Evolutionary conservation across 495 filamentous ascomycete genomes (phyloP).

Genomic region (Cryomyces minteri): DNA sequence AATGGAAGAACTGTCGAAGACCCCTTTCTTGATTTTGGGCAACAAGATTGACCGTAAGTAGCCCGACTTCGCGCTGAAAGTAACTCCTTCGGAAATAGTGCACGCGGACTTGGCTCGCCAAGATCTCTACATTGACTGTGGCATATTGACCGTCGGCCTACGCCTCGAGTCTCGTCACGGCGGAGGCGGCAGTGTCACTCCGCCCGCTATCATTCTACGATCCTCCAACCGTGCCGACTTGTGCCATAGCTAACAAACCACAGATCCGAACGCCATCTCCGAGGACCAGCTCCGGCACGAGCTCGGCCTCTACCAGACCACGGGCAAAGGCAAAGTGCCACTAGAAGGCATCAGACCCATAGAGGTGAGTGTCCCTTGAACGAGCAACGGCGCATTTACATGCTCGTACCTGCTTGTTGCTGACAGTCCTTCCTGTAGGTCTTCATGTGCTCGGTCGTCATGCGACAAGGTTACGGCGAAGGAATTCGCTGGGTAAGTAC

Average conservation of each 20-base stretch:
- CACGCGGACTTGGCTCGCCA: no score
- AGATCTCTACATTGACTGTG: no score
- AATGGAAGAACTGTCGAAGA: slow-evolving; percentile 82
- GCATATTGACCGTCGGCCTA: no score
- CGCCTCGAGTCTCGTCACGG: no score
- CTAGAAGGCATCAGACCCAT: slow-evolving; percentile 31
- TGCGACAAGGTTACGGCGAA: slow-evolving; percentile 84
- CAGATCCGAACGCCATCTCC: slow-evolving; percentile 68
- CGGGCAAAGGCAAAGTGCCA: slow-evolving; percentile 93
- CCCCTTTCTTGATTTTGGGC: slow-evolving; percentile 85
- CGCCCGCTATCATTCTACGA: no score
- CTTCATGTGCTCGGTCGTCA: slow-evolving; percentile 87
- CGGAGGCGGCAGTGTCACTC: no score
- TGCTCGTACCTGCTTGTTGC: slow-evolving; percentile 44
- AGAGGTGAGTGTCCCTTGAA: not conserved
- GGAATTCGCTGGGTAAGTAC: slow-evolving; percentile 43
- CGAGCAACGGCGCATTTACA: slow-evolving; percentile 2
- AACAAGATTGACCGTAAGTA: slow-evolving; percentile 80
- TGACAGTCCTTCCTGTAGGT: not conserved
- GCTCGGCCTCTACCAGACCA: slow-evolving; percentile 87
- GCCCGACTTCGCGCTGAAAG: not conserved
- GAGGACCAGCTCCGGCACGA: slow-evolving; percentile 88
- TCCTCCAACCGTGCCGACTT: no score
- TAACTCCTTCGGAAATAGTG: no score
- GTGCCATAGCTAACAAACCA: not conserved